phyloP scores from a whole-genome alignment of 805 yeast species.

The Barnettozyma populi region DNA sequence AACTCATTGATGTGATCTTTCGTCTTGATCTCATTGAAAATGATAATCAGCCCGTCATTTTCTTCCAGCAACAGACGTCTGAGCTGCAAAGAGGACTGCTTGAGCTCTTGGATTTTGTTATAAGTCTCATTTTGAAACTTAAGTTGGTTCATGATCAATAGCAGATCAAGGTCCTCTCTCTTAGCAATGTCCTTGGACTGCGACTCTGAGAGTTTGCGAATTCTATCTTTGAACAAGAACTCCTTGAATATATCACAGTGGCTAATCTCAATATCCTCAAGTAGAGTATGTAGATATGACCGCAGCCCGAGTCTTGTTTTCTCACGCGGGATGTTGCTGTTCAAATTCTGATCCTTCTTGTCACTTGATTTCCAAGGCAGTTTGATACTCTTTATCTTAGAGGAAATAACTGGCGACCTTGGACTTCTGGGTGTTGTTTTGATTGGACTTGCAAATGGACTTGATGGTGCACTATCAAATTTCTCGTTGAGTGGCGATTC shows the following conservation, averaged over 20 bases:
- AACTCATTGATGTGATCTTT: conserved; percentile 49
- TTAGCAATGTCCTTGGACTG: conserved; percentile 53
- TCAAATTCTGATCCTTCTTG: not conserved
- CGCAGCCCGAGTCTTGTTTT: conserved; percentile 72
- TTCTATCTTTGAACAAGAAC: conserved; percentile 44
- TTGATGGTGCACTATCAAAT: conserved; percentile 1
- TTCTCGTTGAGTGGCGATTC: not conserved
- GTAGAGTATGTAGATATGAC: conserved; percentile 56
- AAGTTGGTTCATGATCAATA: conserved; percentile 55
- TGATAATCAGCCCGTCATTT: conserved; percentile 48
- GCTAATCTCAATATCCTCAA: conserved; percentile 49
- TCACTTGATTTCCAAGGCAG: conserved; percentile 3
- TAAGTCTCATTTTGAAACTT: conserved; percentile 70
- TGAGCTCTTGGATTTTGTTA: conserved; percentile 47
- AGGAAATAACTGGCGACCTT: conserved; percentile 1
- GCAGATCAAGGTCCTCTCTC: conserved; percentile 58
- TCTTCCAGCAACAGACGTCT: conserved; percentile 47
- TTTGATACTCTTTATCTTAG: not conserved
- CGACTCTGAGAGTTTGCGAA: conserved; percentile 31
- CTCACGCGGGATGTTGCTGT: conserved; percentile 44
- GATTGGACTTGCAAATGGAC: not conserved
- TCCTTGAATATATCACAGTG: conserved; percentile 44
- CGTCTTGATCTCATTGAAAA: conserved; percentile 63
- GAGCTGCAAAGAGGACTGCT: conserved; percentile 52
- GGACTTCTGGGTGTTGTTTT: not conserved